A percentile compares a stretch with the other conserved stretches of the same genome.
Evolutionary conservation across 2,329 filamentous ascomycete species (phyloP).

Genomic region (Epichloe sp.): DNA sequence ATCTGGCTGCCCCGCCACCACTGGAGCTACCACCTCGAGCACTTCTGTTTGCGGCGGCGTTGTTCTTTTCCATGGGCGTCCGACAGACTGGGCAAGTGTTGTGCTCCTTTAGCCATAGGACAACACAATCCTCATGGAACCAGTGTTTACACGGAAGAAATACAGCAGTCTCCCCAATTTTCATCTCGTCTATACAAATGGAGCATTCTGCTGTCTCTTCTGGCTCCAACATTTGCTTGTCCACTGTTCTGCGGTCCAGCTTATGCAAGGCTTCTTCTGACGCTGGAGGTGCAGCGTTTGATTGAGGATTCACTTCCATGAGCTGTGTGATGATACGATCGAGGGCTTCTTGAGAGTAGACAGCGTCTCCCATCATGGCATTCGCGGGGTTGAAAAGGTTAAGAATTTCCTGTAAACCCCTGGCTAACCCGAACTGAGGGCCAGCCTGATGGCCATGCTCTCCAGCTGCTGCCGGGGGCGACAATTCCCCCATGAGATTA

Average conservation of each 20-base stretch:
- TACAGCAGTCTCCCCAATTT: slow-evolving; percentile 58
- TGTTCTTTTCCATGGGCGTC: slow-evolving; percentile 36
- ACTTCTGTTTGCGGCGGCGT: slow-evolving; percentile 8
- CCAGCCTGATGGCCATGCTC: slow-evolving; percentile 12
- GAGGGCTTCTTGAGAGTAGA: slow-evolving; percentile 81
- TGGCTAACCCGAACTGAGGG: slow-evolving; percentile 11
- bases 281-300: slow-evolving; percentile 72
- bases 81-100: slow-evolving; percentile 84
- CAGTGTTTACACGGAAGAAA: slow-evolving; percentile 81
- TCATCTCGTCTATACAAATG: slow-evolving; percentile 84
- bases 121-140: slow-evolving; percentile 78
- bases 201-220: slow-evolving; percentile 72
- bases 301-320: slow-evolving; percentile 69
- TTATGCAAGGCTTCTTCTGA: slow-evolving; percentile 59
- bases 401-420: slow-evolving; percentile 39
- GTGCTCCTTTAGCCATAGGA: slow-evolving; percentile 76
- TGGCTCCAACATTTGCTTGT: slow-evolving; percentile 52
- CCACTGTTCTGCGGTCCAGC: slow-evolving; percentile 58
- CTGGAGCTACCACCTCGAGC: neutral
- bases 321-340: slow-evolving; percentile 78
- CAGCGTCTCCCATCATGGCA: slow-evolving; percentile 58
- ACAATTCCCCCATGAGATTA: slow-evolving; percentile 27
- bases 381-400: slow-evolving; percentile 39
- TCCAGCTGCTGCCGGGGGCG: slow-evolving; percentile 16
- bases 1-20: neutral